phyloP scores from a whole-genome alignment of 2,329 filamentous ascomycete genomes.

The Tolypocladium endophyticum region DNA sequence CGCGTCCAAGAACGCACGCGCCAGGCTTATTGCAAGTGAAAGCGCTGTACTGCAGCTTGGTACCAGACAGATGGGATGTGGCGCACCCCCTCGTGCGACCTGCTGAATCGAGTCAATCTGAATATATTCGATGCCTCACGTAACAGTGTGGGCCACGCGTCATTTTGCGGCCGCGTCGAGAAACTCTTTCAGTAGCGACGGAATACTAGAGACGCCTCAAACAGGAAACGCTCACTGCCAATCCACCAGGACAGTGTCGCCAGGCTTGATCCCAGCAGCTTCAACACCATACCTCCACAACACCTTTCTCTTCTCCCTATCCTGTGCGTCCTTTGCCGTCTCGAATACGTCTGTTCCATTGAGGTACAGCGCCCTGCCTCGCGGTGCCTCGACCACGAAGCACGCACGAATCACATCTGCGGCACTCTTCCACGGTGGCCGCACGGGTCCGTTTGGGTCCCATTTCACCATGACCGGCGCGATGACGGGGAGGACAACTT shows the following conservation, averaged over 20 bases:
- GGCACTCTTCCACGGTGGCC: constrained; percentile 21
- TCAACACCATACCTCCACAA: constrained; percentile 21
- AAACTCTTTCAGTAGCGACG: neutral
- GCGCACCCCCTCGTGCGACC: neutral
- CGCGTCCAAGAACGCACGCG: neutral
- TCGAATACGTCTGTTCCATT: constrained; percentile 19
- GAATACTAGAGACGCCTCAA: neutral
- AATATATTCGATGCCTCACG: neutral
- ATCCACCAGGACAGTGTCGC: constrained; percentile 15
- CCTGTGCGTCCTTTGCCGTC: constrained; percentile 17
- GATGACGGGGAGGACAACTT: constrained; percentile 13
- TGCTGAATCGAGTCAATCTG: neutral
- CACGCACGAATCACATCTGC: constrained; percentile 18
- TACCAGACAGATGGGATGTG: neutral
- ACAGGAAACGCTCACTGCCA: constrained; percentile 13
- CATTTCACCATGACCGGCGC: constrained; percentile 12
- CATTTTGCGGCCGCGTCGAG: neutral
- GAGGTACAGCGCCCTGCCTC: constrained; percentile 20
- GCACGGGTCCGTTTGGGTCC: constrained; percentile 18
- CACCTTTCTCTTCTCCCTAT: constrained; percentile 15
- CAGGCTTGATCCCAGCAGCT: constrained; percentile 12
- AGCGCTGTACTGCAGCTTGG: neutral
- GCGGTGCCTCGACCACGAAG: constrained; percentile 16
- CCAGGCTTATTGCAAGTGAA: neutral
- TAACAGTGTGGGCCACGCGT: neutral